Conservation (phyloP, 2,329 filamentous ascomycete species). For the Colletotrichum musicola region DNA sequence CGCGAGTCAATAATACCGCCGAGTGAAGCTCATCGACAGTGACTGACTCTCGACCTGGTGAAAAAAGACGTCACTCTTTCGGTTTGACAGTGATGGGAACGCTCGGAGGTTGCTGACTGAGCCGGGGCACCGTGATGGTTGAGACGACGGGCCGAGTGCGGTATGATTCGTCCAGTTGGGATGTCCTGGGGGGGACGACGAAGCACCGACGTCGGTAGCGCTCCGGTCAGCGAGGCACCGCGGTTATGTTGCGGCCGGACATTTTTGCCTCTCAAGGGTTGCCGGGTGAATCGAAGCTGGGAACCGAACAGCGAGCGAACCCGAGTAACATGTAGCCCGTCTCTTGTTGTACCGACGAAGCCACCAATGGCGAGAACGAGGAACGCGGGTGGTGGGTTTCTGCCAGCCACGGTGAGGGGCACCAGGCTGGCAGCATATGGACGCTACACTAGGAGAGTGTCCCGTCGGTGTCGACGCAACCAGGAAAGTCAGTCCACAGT, state of each 20-base stretch:
- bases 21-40: constrained; percentile 19
- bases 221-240: neutral
- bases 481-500: constrained; percentile 34
- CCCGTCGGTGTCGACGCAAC: constrained; percentile 9
- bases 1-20: constrained; percentile 31
- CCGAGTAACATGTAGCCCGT: neutral
- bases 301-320: neutral
- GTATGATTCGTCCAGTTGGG: constrained; percentile 30
- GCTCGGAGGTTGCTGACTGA: constrained; percentile 33
- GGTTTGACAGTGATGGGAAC: constrained; percentile 5
- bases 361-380: constrained; percentile 33
- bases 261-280: constrained; percentile 31
- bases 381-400: constrained; percentile 11
- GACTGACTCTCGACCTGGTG: constrained; percentile 15
- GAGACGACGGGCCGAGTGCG: constrained; percentile 9
- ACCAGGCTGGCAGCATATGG: neutral
- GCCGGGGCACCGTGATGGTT: neutral
- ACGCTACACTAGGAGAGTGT: neutral
- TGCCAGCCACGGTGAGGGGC: constrained; percentile 29
- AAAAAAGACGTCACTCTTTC: constrained; percentile 28
- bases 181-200: neutral
- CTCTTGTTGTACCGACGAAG: constrained; percentile 10
- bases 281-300: constrained; percentile 25
- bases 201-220: constrained; percentile 27
- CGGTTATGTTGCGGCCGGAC: constrained; percentile 3